Percentiles rank a stretch among this genome's conserved stretches.
phyloP scores from a whole-genome alignment of 1,139 yeast genomes.

The Saccharomycopsis hybrid region DNA sequence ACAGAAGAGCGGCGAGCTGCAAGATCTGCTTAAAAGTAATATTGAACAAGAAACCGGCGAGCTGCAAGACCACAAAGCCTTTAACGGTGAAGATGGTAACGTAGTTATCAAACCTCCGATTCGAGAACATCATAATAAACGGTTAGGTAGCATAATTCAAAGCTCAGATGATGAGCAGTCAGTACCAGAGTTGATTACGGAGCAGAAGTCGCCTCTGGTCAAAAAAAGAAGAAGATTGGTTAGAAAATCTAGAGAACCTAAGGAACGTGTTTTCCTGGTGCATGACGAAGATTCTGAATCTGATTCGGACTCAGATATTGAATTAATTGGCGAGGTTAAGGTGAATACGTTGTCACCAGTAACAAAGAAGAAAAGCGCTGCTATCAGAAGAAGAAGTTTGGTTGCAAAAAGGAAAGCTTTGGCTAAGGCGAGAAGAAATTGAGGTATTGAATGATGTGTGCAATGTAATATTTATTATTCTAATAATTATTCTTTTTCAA shows the following conservation, averaged over 20 bases:
- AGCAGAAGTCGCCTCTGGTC: no score
- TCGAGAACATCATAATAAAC: no score
- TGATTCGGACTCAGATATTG: conserved; percentile 4
- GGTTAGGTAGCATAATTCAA: background rate
- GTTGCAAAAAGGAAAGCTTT: background rate
- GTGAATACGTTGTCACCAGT: background rate
- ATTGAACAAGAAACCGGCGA: no score
- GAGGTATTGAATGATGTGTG: no score
- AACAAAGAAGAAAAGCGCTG: background rate
- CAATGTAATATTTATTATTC: no score
- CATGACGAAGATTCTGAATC: background rate
- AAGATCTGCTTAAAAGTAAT: no score
- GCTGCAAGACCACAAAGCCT: no score
- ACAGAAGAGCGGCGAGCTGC: background rate
- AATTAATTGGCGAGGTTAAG: conserved; percentile 5
- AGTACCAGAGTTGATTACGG: background rate
- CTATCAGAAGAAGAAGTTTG: background rate
- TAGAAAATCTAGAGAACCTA: background rate
- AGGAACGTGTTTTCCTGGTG: no score
- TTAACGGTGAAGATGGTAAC: background rate
- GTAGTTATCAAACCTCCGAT: no score
- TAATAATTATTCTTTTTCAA: no score
- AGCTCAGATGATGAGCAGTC: background rate
- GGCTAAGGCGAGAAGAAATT: background rate
- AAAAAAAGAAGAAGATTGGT: background rate